phyloP scores from a whole-genome alignment of 805 yeast genomes.

The Ogataea wickerhamii region DNA sequence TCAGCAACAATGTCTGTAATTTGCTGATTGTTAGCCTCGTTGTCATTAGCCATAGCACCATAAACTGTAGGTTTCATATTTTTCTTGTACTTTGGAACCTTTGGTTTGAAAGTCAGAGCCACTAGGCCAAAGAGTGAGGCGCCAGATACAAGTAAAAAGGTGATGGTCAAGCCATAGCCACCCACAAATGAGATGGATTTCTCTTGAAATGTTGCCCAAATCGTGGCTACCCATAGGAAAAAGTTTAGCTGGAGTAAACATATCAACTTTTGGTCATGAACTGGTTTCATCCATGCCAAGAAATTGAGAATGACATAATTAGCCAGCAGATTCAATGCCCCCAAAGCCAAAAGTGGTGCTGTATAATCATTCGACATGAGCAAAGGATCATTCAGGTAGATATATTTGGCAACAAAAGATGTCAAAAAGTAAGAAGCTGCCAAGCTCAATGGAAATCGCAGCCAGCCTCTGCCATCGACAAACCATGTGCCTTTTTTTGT shows the following conservation, averaged over 20 bases:
- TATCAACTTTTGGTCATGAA: conserved; percentile 58
- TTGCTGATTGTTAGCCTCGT: conserved; percentile 9
- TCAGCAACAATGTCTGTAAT: conserved; percentile 3
- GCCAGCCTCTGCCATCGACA: conserved; percentile 40
- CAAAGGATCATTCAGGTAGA: conserved; percentile 43
- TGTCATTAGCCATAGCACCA: conserved; percentile 18
- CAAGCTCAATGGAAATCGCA: conserved; percentile 61
- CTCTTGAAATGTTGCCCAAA: conserved; percentile 47
- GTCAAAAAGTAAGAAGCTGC: conserved; percentile 40
- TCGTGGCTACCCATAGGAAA: conserved; percentile 53
- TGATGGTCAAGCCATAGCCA: conserved; percentile 43
- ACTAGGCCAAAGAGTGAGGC: conserved; percentile 52
- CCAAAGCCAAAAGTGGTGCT: conserved; percentile 46
- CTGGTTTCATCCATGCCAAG: conserved; percentile 41
- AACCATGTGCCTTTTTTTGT: conserved; percentile 47
- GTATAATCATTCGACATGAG: conserved; percentile 49
- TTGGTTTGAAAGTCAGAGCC: conserved; percentile 38
- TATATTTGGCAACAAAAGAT: conserved; percentile 35
- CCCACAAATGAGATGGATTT: conserved; percentile 52
- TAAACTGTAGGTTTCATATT: conserved; percentile 20
- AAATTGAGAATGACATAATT: conserved; percentile 57
- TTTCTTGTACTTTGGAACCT: conserved; percentile 19
- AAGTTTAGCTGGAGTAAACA: conserved; percentile 52
- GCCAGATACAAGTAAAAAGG: conserved; percentile 44
- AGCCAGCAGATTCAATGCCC: conserved; percentile 45